phyloP scores from a whole-genome alignment of 306 rosid genomes.

The Quercus gilva region DNA sequence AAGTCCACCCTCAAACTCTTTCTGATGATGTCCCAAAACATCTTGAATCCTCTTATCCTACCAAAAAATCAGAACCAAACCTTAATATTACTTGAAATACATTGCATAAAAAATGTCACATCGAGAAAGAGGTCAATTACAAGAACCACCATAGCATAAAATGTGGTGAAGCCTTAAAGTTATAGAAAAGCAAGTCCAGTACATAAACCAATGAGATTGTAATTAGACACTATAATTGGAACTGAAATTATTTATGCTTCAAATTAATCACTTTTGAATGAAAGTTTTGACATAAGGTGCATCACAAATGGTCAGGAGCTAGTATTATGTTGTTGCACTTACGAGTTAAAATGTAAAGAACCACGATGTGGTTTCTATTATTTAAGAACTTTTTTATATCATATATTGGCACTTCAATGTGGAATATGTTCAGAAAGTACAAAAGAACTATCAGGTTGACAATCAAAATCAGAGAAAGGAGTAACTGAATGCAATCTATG shows the following conservation, averaged over 20 bases:
- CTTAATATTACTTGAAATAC: not conserved
- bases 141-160: not conserved
- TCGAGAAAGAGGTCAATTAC: not conserved
- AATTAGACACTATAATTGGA: not conserved
- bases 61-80: not conserved
- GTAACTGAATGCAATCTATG: not conserved
- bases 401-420: not conserved
- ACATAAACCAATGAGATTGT: not conserved
- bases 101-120: not conserved
- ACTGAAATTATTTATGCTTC: not conserved
- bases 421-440: not conserved
- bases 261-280: not conserved
- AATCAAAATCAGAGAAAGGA: not conserved
- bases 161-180: not conserved
- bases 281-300: not conserved
- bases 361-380: not conserved
- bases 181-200: not conserved
- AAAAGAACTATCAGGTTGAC: not conserved
- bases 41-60: constrained; percentile 88
- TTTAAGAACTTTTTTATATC: not conserved
- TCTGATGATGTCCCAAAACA: constrained; percentile 91
- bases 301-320: not conserved
- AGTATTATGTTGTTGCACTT: not conserved
- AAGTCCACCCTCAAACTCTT: constrained; percentile 92
- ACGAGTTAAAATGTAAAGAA: not conserved